phyloP scores from a whole-genome alignment of 176 grass and related monocot species.

The Aegilops bicornis region DNA sequence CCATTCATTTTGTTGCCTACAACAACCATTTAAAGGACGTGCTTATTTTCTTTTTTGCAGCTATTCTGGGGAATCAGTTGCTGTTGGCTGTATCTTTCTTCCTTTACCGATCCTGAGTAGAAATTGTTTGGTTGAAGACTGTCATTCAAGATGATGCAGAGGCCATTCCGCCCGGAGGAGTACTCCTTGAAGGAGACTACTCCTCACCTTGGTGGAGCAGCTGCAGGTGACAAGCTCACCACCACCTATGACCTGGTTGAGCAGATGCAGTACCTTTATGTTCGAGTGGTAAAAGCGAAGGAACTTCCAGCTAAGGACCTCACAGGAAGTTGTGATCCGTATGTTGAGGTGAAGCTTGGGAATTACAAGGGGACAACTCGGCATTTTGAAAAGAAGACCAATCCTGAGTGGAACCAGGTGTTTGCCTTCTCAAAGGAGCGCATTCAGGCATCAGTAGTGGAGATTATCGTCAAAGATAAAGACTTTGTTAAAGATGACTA shows the following conservation, averaged over 20 bases:
- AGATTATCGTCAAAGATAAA: constrained; percentile 65
- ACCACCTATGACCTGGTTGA: constrained; percentile 74
- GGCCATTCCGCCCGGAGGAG: constrained; percentile 54
- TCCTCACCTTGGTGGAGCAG: constrained; percentile 58
- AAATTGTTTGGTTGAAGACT: constrained; percentile 7
- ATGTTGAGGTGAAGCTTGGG: constrained; percentile 71
- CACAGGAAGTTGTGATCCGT: constrained; percentile 63
- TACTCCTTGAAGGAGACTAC: constrained; percentile 76
- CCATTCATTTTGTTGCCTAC: background rate
- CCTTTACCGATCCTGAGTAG: background rate
- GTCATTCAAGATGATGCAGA: constrained; percentile 58
- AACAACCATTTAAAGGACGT: background rate
- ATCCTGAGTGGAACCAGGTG: constrained; percentile 80
- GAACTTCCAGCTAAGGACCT: constrained; percentile 62
- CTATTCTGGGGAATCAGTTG: background rate
- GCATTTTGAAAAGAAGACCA: constrained; percentile 58
- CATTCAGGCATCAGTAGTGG: constrained; percentile 58
- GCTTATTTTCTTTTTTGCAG: constrained; percentile 14
- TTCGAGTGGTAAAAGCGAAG: constrained; percentile 65
- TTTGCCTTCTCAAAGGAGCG: constrained; percentile 73
- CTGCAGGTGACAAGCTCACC: constrained; percentile 63
- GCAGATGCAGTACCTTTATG: constrained; percentile 81
- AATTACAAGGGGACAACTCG: constrained; percentile 65
- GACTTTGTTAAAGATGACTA: constrained; percentile 64
- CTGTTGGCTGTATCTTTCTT: background rate